Evolutionary conservation across 768 basidiomycete genomes (phyloP), one percentile per base, ranked within the genome.

Genomic region (Pleurotus tuoliensis): DNA sequence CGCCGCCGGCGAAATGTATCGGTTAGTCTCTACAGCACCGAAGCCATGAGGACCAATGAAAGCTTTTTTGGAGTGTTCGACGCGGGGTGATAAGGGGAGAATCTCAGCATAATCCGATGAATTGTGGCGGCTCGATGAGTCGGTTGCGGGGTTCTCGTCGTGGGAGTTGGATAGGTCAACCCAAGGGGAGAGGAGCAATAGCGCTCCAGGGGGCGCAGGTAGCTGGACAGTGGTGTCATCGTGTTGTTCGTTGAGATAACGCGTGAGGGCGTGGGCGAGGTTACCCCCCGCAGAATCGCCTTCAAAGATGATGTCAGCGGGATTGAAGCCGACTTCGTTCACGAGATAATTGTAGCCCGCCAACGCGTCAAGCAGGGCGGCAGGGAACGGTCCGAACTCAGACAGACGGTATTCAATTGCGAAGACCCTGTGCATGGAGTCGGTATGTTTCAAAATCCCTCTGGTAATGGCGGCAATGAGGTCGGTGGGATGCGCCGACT

Each of bases 281-380:
- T 92, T 88, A 4, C 78, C 91, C 2, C 91, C 90, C 0, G 90
- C 88, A 1, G 87, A 92, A 65, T 93, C 90, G 2, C 90, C 91
- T 18, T 74, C 75, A 18, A 92, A 49, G 55, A 89, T 75, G 63
- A 93, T 85, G 62, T 88, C 71, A 15, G 72, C 66, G 0, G 88
- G 80, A 1, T 73, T 59, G 65, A 89, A 84, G 0, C 82, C 81
- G 24, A 86, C 71, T 7, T 64, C 70, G 49, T 79, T 72, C 37
- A 87, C 75, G 16, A 92, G 83, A 66, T 92, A 86, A 47, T 78
- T 70, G 67, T 92, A 94, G 5, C 86, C 90, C 1, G 87, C 81
- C 8, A 92, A 69, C 2, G 83, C 84, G 64, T 94, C 90, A 12
- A 93, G 70, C 0, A 94, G 74, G 18, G 87, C 87, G 0, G 86